Percentiles rank a stretch among this genome's conserved stretches.
Evolutionary conservation across 2,329 filamentous ascomycete species (phyloP).

Genomic region (Colletotrichum tropicale): DNA sequence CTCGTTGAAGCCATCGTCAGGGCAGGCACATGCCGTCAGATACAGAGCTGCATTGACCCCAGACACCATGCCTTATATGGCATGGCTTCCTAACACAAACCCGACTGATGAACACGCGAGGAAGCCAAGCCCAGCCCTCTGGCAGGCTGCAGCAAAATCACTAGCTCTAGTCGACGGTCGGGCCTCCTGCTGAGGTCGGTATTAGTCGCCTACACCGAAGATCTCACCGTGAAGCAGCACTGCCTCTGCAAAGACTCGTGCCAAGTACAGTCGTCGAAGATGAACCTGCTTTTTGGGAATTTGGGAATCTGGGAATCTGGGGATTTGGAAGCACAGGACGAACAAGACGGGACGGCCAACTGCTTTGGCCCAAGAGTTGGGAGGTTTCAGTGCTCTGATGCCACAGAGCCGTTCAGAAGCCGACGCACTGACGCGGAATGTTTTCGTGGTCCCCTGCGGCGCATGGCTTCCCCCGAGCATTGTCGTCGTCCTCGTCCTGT

Average conservation of each 20-base stretch:
- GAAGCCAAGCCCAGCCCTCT: background rate
- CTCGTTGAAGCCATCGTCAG: background rate
- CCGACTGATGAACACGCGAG: background rate
- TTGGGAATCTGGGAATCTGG: background rate
- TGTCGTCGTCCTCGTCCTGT: background rate
- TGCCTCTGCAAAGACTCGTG: background rate
- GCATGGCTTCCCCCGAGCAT: background rate
- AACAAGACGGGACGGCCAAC: background rate
- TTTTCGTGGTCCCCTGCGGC: background rate
- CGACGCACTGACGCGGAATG: background rate
- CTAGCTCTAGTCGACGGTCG: background rate
- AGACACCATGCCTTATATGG: background rate
- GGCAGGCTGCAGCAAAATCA: background rate
- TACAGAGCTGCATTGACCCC: background rate
- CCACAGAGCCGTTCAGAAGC: background rate
- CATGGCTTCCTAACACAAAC: background rate
- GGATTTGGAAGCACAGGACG: background rate
- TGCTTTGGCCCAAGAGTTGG: background rate
- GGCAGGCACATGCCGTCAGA: background rate
- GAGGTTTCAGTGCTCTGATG: background rate
- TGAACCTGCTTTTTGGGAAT: background rate
- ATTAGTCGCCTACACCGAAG: background rate
- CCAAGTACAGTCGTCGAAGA: background rate
- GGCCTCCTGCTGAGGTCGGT: background rate
- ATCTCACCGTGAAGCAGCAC: background rate